phyloP scores from a whole-genome alignment of 805 yeast species.

The Saturnispora serradocipensis region DNA sequence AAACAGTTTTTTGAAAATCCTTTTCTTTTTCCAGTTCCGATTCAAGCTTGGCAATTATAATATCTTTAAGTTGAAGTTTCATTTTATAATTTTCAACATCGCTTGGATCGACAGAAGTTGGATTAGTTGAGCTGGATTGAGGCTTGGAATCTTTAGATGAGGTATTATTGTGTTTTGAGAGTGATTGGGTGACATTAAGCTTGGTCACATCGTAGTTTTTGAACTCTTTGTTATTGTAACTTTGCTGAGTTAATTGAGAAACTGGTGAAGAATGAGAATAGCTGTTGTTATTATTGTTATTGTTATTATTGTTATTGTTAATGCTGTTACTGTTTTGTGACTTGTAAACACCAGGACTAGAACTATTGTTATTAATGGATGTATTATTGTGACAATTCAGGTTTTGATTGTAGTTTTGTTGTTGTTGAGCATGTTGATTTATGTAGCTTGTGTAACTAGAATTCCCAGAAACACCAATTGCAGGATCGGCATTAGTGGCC shows the following conservation, averaged over 20 bases:
- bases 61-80: constrained; percentile 47
- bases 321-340: neutral
- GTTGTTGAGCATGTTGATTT: neutral
- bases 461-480: neutral
- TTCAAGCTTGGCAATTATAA: constrained; percentile 38
- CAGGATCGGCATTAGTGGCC: neutral
- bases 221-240: neutral
- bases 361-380: neutral
- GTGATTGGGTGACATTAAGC: neutral
- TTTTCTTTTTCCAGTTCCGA: constrained; percentile 34
- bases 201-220: neutral
- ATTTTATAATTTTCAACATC: constrained; percentile 34
- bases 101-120: constrained; percentile 7
- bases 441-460: neutral
- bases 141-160: constrained; percentile 2
- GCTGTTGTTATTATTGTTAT: neutral
- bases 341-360: neutral
- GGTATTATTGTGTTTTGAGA: neutral
- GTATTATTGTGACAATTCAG: neutral
- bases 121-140: constrained; percentile 8
- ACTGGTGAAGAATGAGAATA: neutral
- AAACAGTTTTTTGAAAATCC: constrained; percentile 35
- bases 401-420: neutral
- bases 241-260: neutral
- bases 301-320: neutral